Conservation (phyloP, 1,284 basidiomycete genomes). For the Xerocomus amazonicus region DNA sequence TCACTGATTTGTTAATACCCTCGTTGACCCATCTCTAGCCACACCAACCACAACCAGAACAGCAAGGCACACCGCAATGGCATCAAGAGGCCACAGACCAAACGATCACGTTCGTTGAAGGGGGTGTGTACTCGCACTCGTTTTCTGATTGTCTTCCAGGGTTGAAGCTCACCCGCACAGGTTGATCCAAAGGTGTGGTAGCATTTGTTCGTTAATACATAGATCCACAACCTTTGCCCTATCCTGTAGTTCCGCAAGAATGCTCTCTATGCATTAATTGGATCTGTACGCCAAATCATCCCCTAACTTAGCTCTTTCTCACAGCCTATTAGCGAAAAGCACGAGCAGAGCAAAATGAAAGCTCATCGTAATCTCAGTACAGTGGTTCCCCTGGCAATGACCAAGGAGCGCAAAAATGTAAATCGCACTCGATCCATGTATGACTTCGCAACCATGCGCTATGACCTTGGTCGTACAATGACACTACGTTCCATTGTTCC, state of each 20-base stretch:
- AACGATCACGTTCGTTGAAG: constrained; percentile 81
- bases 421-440: constrained; percentile 24
- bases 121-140: constrained; percentile 66
- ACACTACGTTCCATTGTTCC: constrained; percentile 12
- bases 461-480: constrained; percentile 18
- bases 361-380: constrained; percentile 39
- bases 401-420: constrained; percentile 13
- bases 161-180: constrained; percentile 37
- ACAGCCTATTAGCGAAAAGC: constrained; percentile 54
- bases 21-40: constrained; percentile 41
- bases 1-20: background rate
- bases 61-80: constrained; percentile 97
- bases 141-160: constrained; percentile 4
- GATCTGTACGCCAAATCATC: constrained; percentile 59
- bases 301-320: background rate
- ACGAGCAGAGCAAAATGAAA: constrained; percentile 53
- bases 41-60: constrained; percentile 93
- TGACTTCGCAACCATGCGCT: constrained; percentile 19
- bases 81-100: constrained; percentile 79
- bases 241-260: constrained; percentile 80
- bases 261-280: constrained; percentile 70
- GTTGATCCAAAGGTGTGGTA: constrained; percentile 78
- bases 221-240: constrained; percentile 9
- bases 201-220: background rate
- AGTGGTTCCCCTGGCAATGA: constrained; percentile 5